Evolutionary conservation across 257 asterid genomes (phyloP).

Genomic region (Solanum arcanum): DNA sequence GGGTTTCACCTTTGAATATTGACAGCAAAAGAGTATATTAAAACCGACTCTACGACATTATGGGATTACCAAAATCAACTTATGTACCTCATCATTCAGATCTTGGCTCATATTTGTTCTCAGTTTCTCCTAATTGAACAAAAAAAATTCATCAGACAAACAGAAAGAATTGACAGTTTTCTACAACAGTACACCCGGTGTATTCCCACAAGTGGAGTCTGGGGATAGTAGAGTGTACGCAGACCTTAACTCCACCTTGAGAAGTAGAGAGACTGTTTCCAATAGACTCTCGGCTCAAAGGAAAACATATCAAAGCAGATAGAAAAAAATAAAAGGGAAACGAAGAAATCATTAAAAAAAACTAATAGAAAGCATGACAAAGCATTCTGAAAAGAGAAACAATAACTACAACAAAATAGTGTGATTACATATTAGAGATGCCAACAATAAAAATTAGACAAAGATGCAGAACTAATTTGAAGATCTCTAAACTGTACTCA

Average conservation of each 20-base stretch:
- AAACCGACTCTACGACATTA: not conserved
- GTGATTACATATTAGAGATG: not conserved
- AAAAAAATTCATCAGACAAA: not conserved
- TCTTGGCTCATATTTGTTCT: slow-evolving; percentile 3
- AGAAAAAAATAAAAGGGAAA: not conserved
- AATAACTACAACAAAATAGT: not conserved
- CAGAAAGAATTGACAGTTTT: not conserved
- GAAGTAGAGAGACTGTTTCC: not conserved
- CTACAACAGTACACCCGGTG: not conserved
- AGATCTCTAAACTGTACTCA: slow-evolving; percentile 7
- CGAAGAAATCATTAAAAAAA: not conserved
- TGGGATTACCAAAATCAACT: not conserved
- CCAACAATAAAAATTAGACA: not conserved
- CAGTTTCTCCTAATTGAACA: slow-evolving; percentile 24
- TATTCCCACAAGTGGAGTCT: not conserved
- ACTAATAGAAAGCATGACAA: not conserved
- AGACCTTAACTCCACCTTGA: not conserved
- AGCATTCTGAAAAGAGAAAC: not conserved
- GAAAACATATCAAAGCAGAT: not conserved
- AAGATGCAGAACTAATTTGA: not conserved
- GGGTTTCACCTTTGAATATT: slow-evolving; percentile 14
- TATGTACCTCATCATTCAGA: slow-evolving; percentile 33
- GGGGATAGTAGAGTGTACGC: not conserved
- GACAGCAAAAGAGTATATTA: not conserved
- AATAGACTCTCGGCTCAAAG: not conserved